These are phyloP conservation scores for Annulohypoxylon stygium DNA, from an alignment of 495 filamentous ascomycete species.

Conservation along the genomic window DNA sequence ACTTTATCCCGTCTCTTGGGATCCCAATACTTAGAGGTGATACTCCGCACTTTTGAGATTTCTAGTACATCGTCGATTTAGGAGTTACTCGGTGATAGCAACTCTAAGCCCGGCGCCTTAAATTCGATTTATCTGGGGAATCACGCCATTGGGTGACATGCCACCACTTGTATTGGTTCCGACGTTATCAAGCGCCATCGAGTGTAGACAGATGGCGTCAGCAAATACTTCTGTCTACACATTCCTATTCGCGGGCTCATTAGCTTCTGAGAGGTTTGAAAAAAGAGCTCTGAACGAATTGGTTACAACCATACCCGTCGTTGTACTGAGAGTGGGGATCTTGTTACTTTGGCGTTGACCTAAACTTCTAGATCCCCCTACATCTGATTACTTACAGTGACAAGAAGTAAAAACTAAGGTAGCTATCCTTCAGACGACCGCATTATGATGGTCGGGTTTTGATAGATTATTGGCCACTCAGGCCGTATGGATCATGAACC, in stretches of 20 bases:
- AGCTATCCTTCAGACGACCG: no score
- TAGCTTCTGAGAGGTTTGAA: not conserved
- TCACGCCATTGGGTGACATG: not conserved
- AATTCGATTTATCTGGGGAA: not conserved
- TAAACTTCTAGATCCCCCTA: not conserved
- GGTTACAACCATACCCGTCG: not conserved
- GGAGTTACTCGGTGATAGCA: constrained; percentile 33
- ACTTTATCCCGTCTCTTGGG: no score
- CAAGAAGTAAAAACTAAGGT: not conserved
- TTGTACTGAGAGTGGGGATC: not conserved
- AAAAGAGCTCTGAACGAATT: not conserved
- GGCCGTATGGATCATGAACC: not conserved
- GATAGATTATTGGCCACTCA: not conserved
- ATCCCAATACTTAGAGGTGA: not conserved
- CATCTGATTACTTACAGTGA: not conserved
- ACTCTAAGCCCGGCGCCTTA: constrained; percentile 14
- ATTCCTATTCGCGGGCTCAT: not conserved
- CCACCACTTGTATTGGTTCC: not conserved
- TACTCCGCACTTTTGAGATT: not conserved
- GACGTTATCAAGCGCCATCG: not conserved
- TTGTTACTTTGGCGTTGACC: not conserved
- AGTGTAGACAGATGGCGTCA: constrained; percentile 12
- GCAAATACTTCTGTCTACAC: not conserved
- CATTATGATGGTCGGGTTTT: no score
- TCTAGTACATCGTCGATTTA: not conserved